Base-by-base conservation (phyloP, 1,139 yeast species). In the Yamadazyma buinensis region DNA sequence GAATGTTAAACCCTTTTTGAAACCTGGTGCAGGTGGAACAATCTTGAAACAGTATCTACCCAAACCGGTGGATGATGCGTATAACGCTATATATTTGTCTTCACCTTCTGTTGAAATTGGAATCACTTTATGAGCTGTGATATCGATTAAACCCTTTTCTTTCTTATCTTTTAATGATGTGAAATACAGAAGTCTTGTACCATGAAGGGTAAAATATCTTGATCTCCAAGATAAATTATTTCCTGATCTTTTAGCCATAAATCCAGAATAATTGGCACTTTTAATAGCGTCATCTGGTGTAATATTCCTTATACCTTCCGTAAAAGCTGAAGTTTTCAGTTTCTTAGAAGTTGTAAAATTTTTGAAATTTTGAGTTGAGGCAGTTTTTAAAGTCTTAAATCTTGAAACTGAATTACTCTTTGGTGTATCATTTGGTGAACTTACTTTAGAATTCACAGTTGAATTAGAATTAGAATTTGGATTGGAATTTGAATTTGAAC, bases 11-110 rank as follows among this genome's bases (percentile, higher is more conserved):
- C 97, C 97, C 59, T 90, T 92, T 47, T 83, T 81, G 42, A 92
- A 85, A 0, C 99, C 99, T 0, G 98, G 98, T 1, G 95, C 96
- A 1, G 99, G 99, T 5, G 99, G 99, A 2, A 90, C 80, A 12
- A 92, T 59, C 57, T 92, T 92, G 66, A 92, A 92, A 52, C 97
- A 88, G 54, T 79, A 86, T 30, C 95, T 72, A 13, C 97, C 97
- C 35, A 85, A 84, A 11, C 97, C 96, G 4, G 95, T 84, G 23
- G 94, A 80, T 1, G 96, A 92, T 1, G 97, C 97, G 60, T 85
- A 85, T 36, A 90, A 63, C 0, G 96, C 85, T 29, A 88, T 80
- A 41, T 85, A 70, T 52, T 84, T 77, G 56, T 88, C 97, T 14
- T 64, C 67, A 2, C 94, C 54, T 15, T 67, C 74, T 4, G 69